Evolutionary conservation across 129 eudicot genomes (phyloP), one percentile per base, ranked within the genome.

Genomic region (Pseudognaphalium luteoalbum): DNA sequence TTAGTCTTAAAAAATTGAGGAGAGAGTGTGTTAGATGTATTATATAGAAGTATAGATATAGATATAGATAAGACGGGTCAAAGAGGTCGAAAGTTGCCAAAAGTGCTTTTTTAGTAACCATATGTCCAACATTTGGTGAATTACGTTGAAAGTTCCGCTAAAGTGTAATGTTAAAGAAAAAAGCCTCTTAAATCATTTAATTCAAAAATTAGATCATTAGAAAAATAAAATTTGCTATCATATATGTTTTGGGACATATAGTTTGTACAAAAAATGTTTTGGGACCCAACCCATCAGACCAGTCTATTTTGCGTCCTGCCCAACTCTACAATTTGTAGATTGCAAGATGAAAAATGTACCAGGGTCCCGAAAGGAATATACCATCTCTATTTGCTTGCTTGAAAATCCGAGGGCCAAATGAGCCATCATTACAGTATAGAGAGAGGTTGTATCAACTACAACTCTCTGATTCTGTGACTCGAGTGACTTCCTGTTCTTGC

Each of bases 361-460:
- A 32, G 56, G 19, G 66, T 68, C 39, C 33, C 16, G 39, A 67
- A 79, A 62, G 72, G 71, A 72, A 76, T 83, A 86, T 91, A 91
- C 99, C 99, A 91, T 76, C 83, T 89, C 94, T 69, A 61, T 87
- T 81, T 91, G 90, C 87, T 81, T 88, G 85, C 86, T 88, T 84
- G 96, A 91, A 79, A 95, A 89, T 59, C 99, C 99, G 74, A 95
- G 87, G 77, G 99, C 96, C 63, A 95, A 76, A 77, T 95, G 95
- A 74, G 97, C 97, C 78, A 91, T 73, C 83, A 95, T 75, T 15
- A 78, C 94, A 62, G 84, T 66, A 87, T 91, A 91, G 75, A 95
- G 85, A 83, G 95, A 79, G 79, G 78, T 85, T 71, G 89, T 86
- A 80, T 91, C 96, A 68, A 95, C 81, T 15, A 95, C 88, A 76